Evolutionary conservation across 495 filamentous ascomycete species (phyloP), one percentile per base, ranked within the genome.

Genomic region (Penicillium riverlandense): DNA sequence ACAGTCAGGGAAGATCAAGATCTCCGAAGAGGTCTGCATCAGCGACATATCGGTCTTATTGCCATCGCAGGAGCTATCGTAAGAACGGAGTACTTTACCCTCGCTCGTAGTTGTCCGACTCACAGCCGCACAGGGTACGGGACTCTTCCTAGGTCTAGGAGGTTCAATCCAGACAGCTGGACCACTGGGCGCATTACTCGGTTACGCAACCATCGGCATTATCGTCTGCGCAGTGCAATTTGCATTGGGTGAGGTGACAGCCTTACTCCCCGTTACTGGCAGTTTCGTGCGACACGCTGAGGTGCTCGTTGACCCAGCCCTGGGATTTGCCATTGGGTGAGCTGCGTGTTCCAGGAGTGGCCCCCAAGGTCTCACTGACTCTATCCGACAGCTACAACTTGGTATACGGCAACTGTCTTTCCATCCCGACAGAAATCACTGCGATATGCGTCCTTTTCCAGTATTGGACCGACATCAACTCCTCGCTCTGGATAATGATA

Each of bases 361-460:
- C 22, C 4, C 15, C 22, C 22, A 22, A 22, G 22, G 22, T 22
- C 22, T 22, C 22, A 22, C 22, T 22, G 22, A 22, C 22, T 22
- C 22, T 22, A 22, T 4, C 22, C 6, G 22, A 3, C 22, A 22
- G 81, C 1, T 79, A 68, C 76, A 79, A 72, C 41, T 61, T 66
- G 54, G 65, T 67, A 67, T 68, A 68, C 39, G 62, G 62, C 11
- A 55, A 53, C 28, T 67, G 86, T 51, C 84, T 94, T 50, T 71
- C 82, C 31, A 75, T 84, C 11, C 79, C 80, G 6, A 71, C 67
- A 52, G 79, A 83, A 59, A 78, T 82, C 34, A 75, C 77, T n/a
- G 80, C 80, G 9, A 71, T 71, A 8, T 74, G 76, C 13, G 77
- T 82, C 7, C 53, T 84, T 15, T 74, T 83, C 40, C 64, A 77